Conservation (phyloP, 371 early-diverging fungal genomes). For the Apophysomyces ossiformis region DNA sequence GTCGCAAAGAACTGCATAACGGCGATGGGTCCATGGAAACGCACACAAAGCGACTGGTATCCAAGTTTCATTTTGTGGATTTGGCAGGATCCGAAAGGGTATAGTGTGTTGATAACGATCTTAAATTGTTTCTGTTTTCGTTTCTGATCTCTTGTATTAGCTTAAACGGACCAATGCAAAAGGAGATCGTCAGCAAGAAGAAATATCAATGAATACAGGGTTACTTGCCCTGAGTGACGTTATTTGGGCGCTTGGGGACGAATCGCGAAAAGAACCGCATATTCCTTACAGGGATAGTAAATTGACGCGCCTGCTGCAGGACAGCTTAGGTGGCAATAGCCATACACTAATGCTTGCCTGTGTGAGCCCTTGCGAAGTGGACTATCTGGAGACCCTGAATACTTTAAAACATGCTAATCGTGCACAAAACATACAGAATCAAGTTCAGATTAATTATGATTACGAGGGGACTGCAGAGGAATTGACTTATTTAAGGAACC, state of each 20-base stretch:
- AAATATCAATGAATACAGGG: slow-evolving; percentile 96
- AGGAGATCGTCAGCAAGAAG: slow-evolving; percentile 93
- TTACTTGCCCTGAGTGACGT: slow-evolving; percentile 97
- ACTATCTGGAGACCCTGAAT: slow-evolving; percentile 84
- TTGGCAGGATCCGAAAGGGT: slow-evolving; percentile 99
- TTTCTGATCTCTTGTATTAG: slow-evolving; percentile 25
- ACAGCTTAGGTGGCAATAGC: slow-evolving; percentile 92
- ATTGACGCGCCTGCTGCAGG: slow-evolving; percentile 88
- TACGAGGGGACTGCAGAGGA: slow-evolving; percentile 34
- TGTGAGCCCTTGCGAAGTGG: slow-evolving; percentile 69
- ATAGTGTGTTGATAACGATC: slow-evolving; percentile 57
- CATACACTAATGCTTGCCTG: slow-evolving; percentile 91
- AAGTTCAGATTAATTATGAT: slow-evolving; percentile 34
- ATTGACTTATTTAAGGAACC: slow-evolving; percentile 57
- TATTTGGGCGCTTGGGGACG: slow-evolving; percentile 94
- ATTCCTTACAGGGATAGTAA: slow-evolving; percentile 98
- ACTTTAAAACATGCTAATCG: slow-evolving; percentile 88
- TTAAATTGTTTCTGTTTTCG: background rate
- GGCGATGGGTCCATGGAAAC: background rate
- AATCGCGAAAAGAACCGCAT: slow-evolving; percentile 57
- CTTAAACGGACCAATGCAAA: slow-evolving; percentile 90
- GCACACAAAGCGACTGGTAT: slow-evolving; percentile 22
- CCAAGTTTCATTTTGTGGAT: slow-evolving; percentile 99
- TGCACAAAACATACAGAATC: slow-evolving; percentile 78
- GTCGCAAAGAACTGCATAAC: slow-evolving; percentile 5